phyloP scores from a whole-genome alignment of 129 eudicot genomes.

The carrot (Daucus carota) region DNA sequence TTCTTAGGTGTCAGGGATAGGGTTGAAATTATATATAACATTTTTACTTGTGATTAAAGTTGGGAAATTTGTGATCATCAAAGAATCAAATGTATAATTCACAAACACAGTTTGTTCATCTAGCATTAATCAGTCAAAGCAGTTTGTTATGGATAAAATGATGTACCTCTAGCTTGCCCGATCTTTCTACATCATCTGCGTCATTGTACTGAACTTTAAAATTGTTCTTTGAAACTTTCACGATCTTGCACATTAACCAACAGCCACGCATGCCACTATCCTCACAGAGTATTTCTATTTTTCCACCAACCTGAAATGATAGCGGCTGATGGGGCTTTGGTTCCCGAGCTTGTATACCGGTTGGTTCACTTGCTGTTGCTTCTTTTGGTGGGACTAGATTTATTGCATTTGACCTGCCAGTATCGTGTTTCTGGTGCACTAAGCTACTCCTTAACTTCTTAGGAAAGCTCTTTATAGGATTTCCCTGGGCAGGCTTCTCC shows the following conservation, averaged over 20 bases:
- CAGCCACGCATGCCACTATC: conserved; percentile 73
- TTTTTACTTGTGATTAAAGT: neutral
- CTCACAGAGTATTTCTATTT: conserved; percentile 49
- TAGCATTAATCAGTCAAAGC: neutral
- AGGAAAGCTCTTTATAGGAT: neutral
- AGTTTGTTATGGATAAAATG: neutral
- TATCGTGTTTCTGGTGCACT: conserved; percentile 1
- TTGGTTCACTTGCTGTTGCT: conserved; percentile 10
- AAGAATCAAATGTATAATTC: neutral
- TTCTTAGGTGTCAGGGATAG: neutral
- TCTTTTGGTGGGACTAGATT: neutral
- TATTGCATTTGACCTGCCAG: neutral
- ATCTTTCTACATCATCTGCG: conserved; percentile 34
- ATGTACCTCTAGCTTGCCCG: conserved; percentile 44
- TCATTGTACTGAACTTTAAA: conserved; percentile 42
- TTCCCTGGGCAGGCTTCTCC: neutral
- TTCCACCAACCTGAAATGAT: conserved; percentile 25
- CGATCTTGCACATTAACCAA: conserved; percentile 59
- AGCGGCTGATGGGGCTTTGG: conserved; percentile 7
- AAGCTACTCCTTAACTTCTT: neutral
- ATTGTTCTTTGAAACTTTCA: conserved; percentile 23
- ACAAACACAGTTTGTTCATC: neutral
- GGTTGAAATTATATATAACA: neutral
- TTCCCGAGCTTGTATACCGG: conserved; percentile 13
- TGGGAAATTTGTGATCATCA: neutral